A percentile compares a stretch with the other conserved stretches of the same genome.
Evolutionary conservation across 2,329 filamentous ascomycete genomes (phyloP).

Genomic region (Ambrosiella beaveri): DNA sequence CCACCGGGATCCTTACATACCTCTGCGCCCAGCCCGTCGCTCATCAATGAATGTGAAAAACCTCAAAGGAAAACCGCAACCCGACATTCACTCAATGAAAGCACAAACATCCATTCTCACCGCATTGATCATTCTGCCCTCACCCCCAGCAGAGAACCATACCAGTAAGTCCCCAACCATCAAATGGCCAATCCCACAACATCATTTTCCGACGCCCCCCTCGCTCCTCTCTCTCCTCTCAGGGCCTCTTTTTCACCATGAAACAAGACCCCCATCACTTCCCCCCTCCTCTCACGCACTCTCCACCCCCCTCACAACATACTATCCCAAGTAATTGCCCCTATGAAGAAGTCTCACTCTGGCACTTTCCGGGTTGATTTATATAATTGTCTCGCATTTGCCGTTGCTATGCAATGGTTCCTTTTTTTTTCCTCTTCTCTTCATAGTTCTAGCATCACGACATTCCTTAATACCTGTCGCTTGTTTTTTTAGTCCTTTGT

Average conservation of each 20-base stretch:
- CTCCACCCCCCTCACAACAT: not conserved
- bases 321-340: not conserved
- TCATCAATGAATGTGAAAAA: too few relatives aligned
- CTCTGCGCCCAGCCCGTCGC: too few relatives aligned
- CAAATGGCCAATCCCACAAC: too few relatives aligned
- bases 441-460: not conserved
- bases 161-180: too few relatives aligned
- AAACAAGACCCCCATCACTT: not conserved
- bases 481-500: conserved; percentile 4
- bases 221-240: too few relatives aligned
- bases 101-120: too few relatives aligned
- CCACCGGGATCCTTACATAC: too few relatives aligned
- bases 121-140: too few relatives aligned
- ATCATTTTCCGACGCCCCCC: too few relatives aligned
- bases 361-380: conserved; percentile 2
- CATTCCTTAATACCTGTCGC: not conserved
- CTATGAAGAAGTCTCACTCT: conserved; percentile 1
- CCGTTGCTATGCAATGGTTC: not conserved
- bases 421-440: conserved; percentile 3
- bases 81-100: too few relatives aligned
- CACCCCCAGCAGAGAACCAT: too few relatives aligned
- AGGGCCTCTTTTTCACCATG: not conserved
- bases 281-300: not conserved
- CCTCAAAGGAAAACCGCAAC: too few relatives aligned
- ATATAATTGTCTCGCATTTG: not conserved